A percentile compares a stretch with the other conserved stretches of the same genome.
phyloP scores from a whole-genome alignment of 2,329 filamentous ascomycete species.

The Ceratocystis alfenasii region DNA sequence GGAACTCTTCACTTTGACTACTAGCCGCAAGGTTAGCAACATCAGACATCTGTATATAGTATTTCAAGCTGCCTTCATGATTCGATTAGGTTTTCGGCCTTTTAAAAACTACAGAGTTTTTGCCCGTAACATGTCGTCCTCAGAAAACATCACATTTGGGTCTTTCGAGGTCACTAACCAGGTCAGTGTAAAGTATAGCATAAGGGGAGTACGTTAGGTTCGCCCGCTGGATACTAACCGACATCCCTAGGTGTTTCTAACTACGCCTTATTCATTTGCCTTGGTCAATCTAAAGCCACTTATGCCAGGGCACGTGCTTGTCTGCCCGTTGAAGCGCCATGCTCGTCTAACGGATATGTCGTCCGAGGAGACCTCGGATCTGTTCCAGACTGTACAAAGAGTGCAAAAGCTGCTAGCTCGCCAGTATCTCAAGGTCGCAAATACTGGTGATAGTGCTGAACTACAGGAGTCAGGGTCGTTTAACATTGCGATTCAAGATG shows the following conservation, averaged over 20 bases:
- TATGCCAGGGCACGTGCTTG: conserved; percentile 81
- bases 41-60: neutral
- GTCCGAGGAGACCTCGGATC: conserved; percentile 58
- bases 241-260: conserved; percentile 63
- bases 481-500: conserved; percentile 94
- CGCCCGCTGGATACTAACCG: neutral
- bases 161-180: conserved; percentile 65
- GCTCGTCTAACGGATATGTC: conserved; percentile 65
- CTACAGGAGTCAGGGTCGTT: conserved; percentile 54
- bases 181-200: conserved; percentile 33
- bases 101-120: neutral
- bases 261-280: conserved; percentile 67
- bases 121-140: conserved; percentile 14
- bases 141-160: conserved; percentile 51
- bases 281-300: conserved; percentile 94
- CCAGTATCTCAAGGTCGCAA: conserved; percentile 36
- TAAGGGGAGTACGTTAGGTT: conserved; percentile 7
- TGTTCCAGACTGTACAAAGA: conserved; percentile 76
- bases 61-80: neutral
- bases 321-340: conserved; percentile 60
- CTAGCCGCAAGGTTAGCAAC: neutral
- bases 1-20: neutral
- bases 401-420: conserved; percentile 63
- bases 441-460: conserved; percentile 28
- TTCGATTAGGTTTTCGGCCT: neutral